These are phyloP conservation scores for Alternaria arbusti DNA, from an alignment of 2,329 filamentous ascomycete genomes.

Conservation along the genomic window DNA sequence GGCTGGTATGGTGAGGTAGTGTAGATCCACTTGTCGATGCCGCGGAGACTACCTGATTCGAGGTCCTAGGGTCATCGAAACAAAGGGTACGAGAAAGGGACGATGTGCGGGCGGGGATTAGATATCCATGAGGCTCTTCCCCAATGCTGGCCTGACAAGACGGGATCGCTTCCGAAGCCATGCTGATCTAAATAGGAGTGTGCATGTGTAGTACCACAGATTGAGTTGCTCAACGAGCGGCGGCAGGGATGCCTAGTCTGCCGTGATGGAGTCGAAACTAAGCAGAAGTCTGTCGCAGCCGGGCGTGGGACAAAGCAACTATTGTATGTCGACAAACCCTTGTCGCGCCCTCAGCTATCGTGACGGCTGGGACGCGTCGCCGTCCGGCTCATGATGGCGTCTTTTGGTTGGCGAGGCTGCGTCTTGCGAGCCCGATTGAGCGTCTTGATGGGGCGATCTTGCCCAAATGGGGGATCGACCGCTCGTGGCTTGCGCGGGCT, in stretches of 20 bases:
- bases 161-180: slow-evolving; percentile 20
- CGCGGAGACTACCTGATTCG: slow-evolving; percentile 4
- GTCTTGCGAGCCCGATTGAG: slow-evolving; percentile 19
- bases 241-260: slow-evolving; percentile 25
- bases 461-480: slow-evolving; percentile 9
- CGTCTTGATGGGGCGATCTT: slow-evolving; percentile 23
- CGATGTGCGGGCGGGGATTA: slow-evolving; percentile 25
- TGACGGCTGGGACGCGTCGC: slow-evolving; percentile 18
- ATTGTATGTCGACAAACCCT: slow-evolving; percentile 4
- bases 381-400: slow-evolving; percentile 31
- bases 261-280: slow-evolving; percentile 13
- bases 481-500: slow-evolving; percentile 32
- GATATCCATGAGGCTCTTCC: slow-evolving; percentile 21
- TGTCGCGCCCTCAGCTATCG: slow-evolving; percentile 28
- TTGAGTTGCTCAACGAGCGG: slow-evolving; percentile 18
- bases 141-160: slow-evolving; percentile 19
- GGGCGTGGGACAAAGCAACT: slow-evolving; percentile 25
- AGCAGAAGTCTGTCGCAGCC: slow-evolving; percentile 9
- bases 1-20: slow-evolving; percentile 1
- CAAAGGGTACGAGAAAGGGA: slow-evolving; percentile 8
- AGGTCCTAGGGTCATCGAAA: not conserved
- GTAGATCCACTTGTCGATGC: slow-evolving; percentile 1
- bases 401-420: slow-evolving; percentile 34
- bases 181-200: slow-evolving; percentile 27
- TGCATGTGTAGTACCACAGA: slow-evolving; percentile 18